A percentile compares a stretch with the other conserved stretches of the same genome.
phyloP scores from a whole-genome alignment of 805 yeast species.

The Suhomyces emberorum region DNA sequence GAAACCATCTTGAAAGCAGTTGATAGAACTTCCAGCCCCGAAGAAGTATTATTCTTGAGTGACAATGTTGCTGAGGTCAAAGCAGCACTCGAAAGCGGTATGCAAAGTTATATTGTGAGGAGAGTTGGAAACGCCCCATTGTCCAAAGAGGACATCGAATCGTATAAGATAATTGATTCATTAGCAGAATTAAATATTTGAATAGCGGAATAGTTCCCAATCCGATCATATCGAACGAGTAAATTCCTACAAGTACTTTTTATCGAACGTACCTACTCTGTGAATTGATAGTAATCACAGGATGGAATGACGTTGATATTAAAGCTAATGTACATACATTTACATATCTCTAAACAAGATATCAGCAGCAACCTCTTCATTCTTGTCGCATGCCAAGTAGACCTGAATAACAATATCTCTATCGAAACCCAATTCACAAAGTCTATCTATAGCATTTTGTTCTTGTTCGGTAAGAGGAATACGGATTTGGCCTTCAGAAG shows the following conservation, averaged over 20 bases:
- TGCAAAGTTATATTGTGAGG: conserved; percentile 54
- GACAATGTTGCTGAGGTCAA: conserved; percentile 76
- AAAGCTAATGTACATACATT: conserved; percentile 6
- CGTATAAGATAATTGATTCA: conserved; percentile 1
- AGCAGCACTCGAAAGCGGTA: conserved; percentile 69
- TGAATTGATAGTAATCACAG: too few relatives aligned
- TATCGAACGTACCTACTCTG: too few relatives aligned
- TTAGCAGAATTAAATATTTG: conserved; percentile 1
- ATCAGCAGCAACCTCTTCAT: conserved; percentile 96
- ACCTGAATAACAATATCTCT: conserved; percentile 85
- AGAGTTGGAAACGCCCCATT: conserved; percentile 74
- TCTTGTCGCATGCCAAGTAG: conserved; percentile 95
- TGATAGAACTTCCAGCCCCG: conserved; percentile 21
- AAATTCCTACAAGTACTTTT: too few relatives aligned
- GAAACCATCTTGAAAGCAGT: conserved; percentile 47
- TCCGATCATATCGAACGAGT: too few relatives aligned
- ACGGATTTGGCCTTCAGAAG: conserved; percentile 38
- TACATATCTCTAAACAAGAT: conserved; percentile 60
- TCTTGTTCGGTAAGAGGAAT: conserved; percentile 76
- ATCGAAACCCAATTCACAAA: conserved; percentile 92
- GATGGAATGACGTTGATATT: too few relatives aligned
- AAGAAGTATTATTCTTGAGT: conserved; percentile 61
- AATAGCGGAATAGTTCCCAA: too few relatives aligned
- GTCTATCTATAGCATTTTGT: conserved; percentile 81
- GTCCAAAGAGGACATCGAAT: conserved; percentile 27